phyloP scores from a whole-genome alignment of 106 monocot genomes.

The Posidonia australis region DNA sequence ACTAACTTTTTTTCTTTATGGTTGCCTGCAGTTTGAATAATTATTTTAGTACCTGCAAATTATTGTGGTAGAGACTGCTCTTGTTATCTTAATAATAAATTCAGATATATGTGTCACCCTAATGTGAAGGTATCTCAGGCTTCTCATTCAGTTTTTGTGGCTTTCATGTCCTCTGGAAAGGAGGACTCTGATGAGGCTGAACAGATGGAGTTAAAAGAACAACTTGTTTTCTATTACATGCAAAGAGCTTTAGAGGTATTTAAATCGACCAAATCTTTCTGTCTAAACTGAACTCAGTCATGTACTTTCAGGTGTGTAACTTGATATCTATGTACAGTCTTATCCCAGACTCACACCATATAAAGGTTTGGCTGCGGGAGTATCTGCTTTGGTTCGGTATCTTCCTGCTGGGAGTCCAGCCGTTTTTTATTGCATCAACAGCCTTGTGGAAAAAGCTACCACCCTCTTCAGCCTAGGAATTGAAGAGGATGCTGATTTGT shows the following conservation, averaged over 20 bases:
- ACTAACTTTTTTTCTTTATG: neutral
- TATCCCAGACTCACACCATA: conserved; percentile 75
- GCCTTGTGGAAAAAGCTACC: conserved; percentile 48
- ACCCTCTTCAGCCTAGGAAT: conserved; percentile 33
- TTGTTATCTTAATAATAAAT: neutral
- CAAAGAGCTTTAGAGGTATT: conserved; percentile 75
- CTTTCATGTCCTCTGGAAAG: conserved; percentile 65
- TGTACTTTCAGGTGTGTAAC: neutral
- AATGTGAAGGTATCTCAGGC: conserved; percentile 86
- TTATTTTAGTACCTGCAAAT: neutral
- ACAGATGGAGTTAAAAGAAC: conserved; percentile 49
- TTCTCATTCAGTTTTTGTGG: conserved; percentile 85
- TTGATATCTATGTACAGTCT: conserved; percentile 22
- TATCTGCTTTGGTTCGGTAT: conserved; percentile 70
- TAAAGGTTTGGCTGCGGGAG: conserved; percentile 88
- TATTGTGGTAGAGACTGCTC: neutral
- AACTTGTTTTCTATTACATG: conserved; percentile 81
- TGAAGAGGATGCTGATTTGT: conserved; percentile 34
- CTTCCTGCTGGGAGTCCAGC: conserved; percentile 92
- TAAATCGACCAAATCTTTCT: neutral
- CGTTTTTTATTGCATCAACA: conserved; percentile 64
- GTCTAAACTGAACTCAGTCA: neutral
- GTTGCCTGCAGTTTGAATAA: neutral
- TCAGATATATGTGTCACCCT: conserved; percentile 76
- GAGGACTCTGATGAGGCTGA: conserved; percentile 51